Conservation (phyloP, 805 yeast species). For the Starmerella scarabaei region DNA sequence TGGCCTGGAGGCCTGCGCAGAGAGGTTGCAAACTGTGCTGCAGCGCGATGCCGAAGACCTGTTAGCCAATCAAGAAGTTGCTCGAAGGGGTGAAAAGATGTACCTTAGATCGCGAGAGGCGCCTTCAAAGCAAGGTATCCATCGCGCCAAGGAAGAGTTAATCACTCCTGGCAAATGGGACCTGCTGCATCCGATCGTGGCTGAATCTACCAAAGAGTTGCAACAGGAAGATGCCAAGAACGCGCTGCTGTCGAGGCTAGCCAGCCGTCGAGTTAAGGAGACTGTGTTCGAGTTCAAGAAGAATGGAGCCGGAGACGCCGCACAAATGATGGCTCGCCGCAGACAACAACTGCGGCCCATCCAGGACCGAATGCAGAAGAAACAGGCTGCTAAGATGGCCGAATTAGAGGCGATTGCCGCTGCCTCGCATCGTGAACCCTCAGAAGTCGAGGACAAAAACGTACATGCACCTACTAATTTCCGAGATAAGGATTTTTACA, state of each 20-base stretch:
- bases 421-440: constrained; percentile 16
- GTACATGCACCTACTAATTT: constrained; percentile 37
- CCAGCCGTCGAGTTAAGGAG: constrained; percentile 60
- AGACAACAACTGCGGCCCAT: constrained; percentile 80
- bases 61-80: constrained; percentile 49
- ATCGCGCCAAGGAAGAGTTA: constrained; percentile 67
- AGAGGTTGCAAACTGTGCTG: constrained; percentile 51
- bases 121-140: constrained; percentile 77
- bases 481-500: constrained; percentile 66
- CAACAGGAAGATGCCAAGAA: constrained; percentile 60
- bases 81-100: constrained; percentile 76
- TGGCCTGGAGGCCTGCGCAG: constrained; percentile 58
- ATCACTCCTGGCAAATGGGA: constrained; percentile 53
- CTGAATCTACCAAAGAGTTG: constrained; percentile 38
- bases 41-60: constrained; percentile 52
- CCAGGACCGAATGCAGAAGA: constrained; percentile 63
- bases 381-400: constrained; percentile 45
- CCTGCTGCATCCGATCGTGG: constrained; percentile 62
- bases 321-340: constrained; percentile 73
- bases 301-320: constrained; percentile 38
- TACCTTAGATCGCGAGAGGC: constrained; percentile 74
- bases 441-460: constrained; percentile 22
- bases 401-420: constrained; percentile 34
- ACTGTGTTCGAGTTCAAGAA: constrained; percentile 87
- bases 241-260: constrained; percentile 61